A percentile compares a stretch with the other conserved stretches of the same genome.
These are phyloP conservation scores for Scedosporium apiospermum DNA, from an alignment of 2,329 filamentous ascomycete genomes.

Conservation along the genomic window DNA sequence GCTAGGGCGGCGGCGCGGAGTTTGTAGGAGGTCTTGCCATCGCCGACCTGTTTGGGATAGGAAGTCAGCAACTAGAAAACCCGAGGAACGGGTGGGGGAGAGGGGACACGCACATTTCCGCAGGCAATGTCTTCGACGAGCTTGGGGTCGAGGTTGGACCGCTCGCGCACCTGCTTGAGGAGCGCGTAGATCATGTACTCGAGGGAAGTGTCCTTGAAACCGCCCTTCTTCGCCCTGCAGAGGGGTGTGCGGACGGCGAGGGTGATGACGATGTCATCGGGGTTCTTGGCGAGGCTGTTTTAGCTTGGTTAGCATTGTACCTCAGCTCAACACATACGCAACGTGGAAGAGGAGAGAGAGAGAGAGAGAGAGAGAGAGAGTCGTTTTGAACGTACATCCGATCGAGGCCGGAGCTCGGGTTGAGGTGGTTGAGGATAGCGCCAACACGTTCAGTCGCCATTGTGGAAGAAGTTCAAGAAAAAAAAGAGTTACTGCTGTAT, in stretches of 20 bases:
- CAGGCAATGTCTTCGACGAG: constrained; percentile 85
- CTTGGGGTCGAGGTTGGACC: constrained; percentile 67
- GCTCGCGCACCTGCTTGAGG: constrained; percentile 64
- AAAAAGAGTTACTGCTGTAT: neutral
- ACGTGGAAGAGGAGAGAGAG: neutral
- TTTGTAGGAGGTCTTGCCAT: constrained; percentile 83
- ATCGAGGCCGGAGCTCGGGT: constrained; percentile 61
- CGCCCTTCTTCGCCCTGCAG: constrained; percentile 80
- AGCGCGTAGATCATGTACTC: constrained; percentile 81
- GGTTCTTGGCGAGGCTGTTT: constrained; percentile 74
- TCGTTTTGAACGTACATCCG: constrained; percentile 52
- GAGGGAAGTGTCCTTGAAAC: constrained; percentile 86
- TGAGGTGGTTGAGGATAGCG: constrained; percentile 79
- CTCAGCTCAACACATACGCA: no score
- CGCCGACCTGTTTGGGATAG: constrained; percentile 55
- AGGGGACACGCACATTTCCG: constrained; percentile 61
- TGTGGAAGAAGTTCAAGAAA: constrained; percentile 16
- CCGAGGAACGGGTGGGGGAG: constrained; percentile 5
- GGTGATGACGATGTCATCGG: constrained; percentile 95
- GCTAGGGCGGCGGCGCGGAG: constrained; percentile 79
- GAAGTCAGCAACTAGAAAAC: neutral
- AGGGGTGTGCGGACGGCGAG: constrained; percentile 83
- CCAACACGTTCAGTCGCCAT: constrained; percentile 78
- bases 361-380: neutral
- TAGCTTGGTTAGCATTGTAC: no score